Base-by-base conservation (phyloP, 306 rosid genomes). In the Pterocarpus macrocarpus region DNA sequence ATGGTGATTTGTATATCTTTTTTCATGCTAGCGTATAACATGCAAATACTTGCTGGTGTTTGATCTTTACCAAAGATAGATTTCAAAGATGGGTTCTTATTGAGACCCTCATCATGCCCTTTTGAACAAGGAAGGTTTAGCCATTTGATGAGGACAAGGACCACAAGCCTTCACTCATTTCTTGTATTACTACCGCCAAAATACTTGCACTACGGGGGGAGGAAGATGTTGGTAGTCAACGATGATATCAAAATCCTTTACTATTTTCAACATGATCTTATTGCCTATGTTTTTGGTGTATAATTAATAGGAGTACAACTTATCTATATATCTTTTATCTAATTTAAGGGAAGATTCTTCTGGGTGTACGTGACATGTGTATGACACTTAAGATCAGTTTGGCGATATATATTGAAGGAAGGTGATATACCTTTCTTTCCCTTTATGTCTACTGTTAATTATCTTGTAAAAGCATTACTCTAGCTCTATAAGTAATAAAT, bases 151-250 rank as follows among this genome's bases (percentile, higher is more conserved):
- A 86, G 79, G 77, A 50, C 76, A 65, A 63, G 82, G 94, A 89
- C 97, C 87, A 82, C 81, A 66, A 85, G 65, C 2, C 61, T 77
- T 83, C 89, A 92, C 92, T 92, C 91, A 90, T 90, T 88, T 87
- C 91, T 72, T 73, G 85, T 86, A 77, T 85, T 86, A 86, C 91
- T 86, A 85, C 79, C 89, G 5, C 86, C 88, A 81, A 79, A 84
- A 79, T 81, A 84, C 85, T 69, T 76, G 86, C 85, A 89, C 83
- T 76, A 66, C 65, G 16, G 64, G 30, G 75, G 77, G 59, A 72
- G 36, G 65, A 82, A 82, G 59, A 85, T 82, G 85, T 77, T 70
- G 39, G 35, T 85, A 89, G 95, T 91, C 95, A 92, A 92, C 92
- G 64, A 75, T 73, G 91, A 78, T 80, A 87, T 93, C 87, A 90